phyloP scores from a whole-genome alignment of 352 stramenopile genomes.

The Globisporangium cylindrosporum region DNA sequence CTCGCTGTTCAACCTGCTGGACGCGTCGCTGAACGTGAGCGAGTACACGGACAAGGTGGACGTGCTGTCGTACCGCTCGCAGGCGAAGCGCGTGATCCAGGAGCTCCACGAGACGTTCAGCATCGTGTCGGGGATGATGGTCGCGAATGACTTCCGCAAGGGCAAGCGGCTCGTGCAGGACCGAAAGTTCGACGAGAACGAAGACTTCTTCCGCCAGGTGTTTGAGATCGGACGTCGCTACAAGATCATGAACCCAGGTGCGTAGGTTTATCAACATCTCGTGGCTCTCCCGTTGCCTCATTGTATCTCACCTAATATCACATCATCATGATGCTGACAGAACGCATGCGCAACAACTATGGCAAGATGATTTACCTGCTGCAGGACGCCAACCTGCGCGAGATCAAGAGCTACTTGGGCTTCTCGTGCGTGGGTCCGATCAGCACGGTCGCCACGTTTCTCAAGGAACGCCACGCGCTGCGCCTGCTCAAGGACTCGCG shows the following conservation, averaged over 20 bases:
- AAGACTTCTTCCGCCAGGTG: conserved; percentile 74
- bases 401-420: conserved; percentile 67
- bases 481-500: conserved; percentile 74
- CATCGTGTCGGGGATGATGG: conserved; percentile 60
- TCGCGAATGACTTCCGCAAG: conserved; percentile 59
- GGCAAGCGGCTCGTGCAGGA: conserved; percentile 54
- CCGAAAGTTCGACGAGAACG: conserved; percentile 73
- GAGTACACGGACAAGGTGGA: conserved; percentile 95
- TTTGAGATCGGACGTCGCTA: conserved; percentile 93
- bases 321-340: conserved; percentile 11
- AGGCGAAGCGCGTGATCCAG: conserved; percentile 67
- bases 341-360: conserved; percentile 90
- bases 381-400: conserved; percentile 84
- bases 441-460: conserved; percentile 72
- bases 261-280: background rate
- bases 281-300: background rate
- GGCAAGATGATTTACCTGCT: conserved; percentile 95
- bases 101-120: conserved; percentile 68
- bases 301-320: background rate
- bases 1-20: conserved; percentile 70
- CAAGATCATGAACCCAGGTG: conserved; percentile 92
- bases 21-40: conserved; percentile 77
- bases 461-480: conserved; percentile 61
- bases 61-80: conserved; percentile 67
- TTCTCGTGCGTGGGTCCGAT: conserved; percentile 74